Conservation (phyloP, 1,284 basidiomycete genomes). For the Singerocomus inundabilis region DNA sequence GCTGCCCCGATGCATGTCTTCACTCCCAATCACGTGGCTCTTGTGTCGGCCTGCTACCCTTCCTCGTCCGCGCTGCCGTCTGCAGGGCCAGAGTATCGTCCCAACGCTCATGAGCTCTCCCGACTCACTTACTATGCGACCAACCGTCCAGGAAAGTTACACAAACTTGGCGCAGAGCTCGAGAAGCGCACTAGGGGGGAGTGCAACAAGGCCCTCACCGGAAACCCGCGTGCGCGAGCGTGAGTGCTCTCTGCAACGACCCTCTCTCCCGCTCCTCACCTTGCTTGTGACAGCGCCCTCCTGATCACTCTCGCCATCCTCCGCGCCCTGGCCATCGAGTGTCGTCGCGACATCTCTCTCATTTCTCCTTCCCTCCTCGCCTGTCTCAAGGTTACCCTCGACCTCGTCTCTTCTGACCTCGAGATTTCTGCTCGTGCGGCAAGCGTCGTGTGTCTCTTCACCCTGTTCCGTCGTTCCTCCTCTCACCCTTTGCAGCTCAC, state of each 20-base stretch:
- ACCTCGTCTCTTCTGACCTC: slow-evolving; percentile 67
- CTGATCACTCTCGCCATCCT: slow-evolving; percentile 88
- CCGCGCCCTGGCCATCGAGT: slow-evolving; percentile 85
- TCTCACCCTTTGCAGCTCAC: slow-evolving; percentile 59
- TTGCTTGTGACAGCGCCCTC: slow-evolving; percentile 56
- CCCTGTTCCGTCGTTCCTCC: not conserved
- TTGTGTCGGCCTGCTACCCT: slow-evolving; percentile 91
- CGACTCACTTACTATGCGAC: slow-evolving; percentile 91
- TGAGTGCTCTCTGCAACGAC: slow-evolving; percentile 41
- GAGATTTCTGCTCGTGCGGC: slow-evolving; percentile 86
- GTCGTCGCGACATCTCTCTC: slow-evolving; percentile 81
- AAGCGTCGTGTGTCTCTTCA: slow-evolving; percentile 60
- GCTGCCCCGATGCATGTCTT: slow-evolving; percentile 48
- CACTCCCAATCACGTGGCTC: slow-evolving; percentile 82
- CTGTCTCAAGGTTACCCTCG: slow-evolving; percentile 69
- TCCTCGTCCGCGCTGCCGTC: slow-evolving; percentile 74
- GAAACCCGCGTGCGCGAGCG: slow-evolving; percentile 79
- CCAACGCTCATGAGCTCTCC: slow-evolving; percentile 88
- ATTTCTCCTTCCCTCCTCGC: slow-evolving; percentile 78
- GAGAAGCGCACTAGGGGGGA: slow-evolving; percentile 77
- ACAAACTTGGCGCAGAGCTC: slow-evolving; percentile 82
- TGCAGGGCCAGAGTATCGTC: slow-evolving; percentile 78
- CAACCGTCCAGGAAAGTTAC: slow-evolving; percentile 86
- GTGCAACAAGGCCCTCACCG: slow-evolving; percentile 63
- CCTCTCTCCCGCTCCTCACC: not conserved